These are phyloP conservation scores for Diaporthe velutina DNA, from an alignment of 2,329 filamentous ascomycete species.

Conservation along the genomic window DNA sequence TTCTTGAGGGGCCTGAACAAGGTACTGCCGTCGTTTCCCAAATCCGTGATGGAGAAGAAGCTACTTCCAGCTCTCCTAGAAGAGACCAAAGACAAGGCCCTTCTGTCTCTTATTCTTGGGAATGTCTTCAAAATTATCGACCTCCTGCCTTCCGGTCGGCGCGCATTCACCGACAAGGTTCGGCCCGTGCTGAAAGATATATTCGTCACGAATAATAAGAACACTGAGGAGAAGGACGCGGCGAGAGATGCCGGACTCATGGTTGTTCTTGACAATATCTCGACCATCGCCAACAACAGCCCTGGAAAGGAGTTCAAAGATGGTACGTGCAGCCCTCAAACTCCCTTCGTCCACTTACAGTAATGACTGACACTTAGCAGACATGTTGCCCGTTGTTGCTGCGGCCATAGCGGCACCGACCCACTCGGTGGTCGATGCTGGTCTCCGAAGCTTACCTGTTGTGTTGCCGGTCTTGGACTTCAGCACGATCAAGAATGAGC, in stretches of 20 bases:
- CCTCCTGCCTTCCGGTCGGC: constrained; percentile 80
- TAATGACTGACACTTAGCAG: constrained; percentile 56
- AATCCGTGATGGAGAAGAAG: constrained; percentile 94
- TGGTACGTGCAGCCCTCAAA: constrained; percentile 62
- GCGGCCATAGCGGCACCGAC: constrained; percentile 89
- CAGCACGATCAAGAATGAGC: constrained; percentile 94
- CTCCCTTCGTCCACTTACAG: background rate
- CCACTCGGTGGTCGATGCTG: constrained; percentile 88
- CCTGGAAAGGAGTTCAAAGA: constrained; percentile 96
- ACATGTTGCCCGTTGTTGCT: constrained; percentile 88
- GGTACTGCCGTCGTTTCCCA: constrained; percentile 92
- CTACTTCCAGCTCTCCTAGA: constrained; percentile 89
- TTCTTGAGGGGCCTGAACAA: constrained; percentile 91
- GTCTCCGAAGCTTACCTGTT: constrained; percentile 81
- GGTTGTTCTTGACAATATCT: constrained; percentile 88
- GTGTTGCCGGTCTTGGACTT: constrained; percentile 94
- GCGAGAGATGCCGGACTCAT: constrained; percentile 91
- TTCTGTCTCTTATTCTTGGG: constrained; percentile 86
- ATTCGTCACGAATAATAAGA: constrained; percentile 75
- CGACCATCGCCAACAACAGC: constrained; percentile 81
- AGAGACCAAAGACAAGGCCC: constrained; percentile 91
- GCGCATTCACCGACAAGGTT: constrained; percentile 86
- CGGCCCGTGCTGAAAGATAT: constrained; percentile 87
- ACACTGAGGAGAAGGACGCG: constrained; percentile 80
- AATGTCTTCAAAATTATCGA: constrained; percentile 93